These are phyloP conservation scores for Claviceps cyperi DNA, from an alignment of 2,329 filamentous ascomycete genomes.

Conservation along the genomic window DNA sequence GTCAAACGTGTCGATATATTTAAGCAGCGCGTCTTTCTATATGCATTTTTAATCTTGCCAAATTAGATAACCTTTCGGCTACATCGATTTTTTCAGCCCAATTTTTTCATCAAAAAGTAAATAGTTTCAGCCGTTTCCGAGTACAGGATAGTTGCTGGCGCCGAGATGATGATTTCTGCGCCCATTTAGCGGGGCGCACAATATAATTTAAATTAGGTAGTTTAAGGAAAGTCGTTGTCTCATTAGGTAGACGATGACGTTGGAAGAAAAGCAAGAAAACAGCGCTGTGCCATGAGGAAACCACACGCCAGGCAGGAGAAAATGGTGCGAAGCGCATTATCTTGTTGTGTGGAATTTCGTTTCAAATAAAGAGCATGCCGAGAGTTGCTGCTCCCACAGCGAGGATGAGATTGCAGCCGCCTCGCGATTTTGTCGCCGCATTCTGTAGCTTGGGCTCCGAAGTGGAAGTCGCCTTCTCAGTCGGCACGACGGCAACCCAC, in stretches of 20 bases:
- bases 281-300: neutral
- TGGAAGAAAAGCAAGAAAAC: neutral
- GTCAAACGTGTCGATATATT: neutral
- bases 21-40: too few species aligned
- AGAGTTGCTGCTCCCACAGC: slow-evolving; percentile 15
- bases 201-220: neutral
- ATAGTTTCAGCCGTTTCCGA: too few species aligned
- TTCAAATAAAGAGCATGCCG: slow-evolving; percentile 1
- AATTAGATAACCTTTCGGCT: too few species aligned
- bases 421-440: slow-evolving; percentile 14
- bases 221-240: slow-evolving; percentile 4
- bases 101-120: too few species aligned
- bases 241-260: neutral
- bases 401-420: slow-evolving; percentile 9
- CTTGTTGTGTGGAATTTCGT: neutral
- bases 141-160: neutral
- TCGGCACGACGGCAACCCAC: slow-evolving; percentile 29
- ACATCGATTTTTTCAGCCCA: too few species aligned
- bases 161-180: neutral
- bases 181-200: slow-evolving; percentile 24
- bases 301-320: neutral
- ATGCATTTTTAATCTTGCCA: too few species aligned
- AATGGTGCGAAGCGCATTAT: neutral
- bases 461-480: slow-evolving; percentile 14
- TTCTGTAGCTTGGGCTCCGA: slow-evolving; percentile 24